Evolutionary conservation across 495 filamentous ascomycete species (phyloP), one percentile per base, ranked within the genome.

Genomic region (Penicillium cinerascens): DNA sequence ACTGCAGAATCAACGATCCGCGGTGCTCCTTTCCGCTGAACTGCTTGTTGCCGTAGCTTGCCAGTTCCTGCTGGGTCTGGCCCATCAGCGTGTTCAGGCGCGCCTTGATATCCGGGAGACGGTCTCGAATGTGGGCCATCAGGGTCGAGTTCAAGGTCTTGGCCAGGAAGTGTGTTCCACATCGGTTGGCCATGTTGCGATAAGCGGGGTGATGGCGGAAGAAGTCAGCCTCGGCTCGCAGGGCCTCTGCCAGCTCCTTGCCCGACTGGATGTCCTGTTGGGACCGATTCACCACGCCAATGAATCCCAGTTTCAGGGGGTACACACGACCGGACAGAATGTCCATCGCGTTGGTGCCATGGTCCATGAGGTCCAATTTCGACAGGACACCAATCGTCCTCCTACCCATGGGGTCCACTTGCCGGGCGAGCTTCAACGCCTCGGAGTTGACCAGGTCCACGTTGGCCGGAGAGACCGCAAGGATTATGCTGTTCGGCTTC

Each of bases 381-480:
- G 93, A 97, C 50, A 99, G 80, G 42, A 99, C 95, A 40, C 93
- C 93, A 61, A 99, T 97, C 8, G 93, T 99, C 68, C 93, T 84
- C 61, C 88, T 82, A 26, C 93, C 95, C 70, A 96, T 87, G 13
- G 93, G 87, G 70, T 99, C 93, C 42, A 99, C 93, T 82, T 97
- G 90, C 18, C 93, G 83, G 49, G 93, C 93, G 44, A 99, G 87
- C 68, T 99, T 99, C 57, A 99, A 74, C 9, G 93, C 91, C 70
- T 99, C 93, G 23, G 95, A 97, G 70, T 99, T 99, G 69, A 99
- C 93, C 58, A 99, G 82, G 63, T 97, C 93, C 49, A 97, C 95
- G 67, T 99, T 99, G 13, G 93, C 93, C 0, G 93, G 93, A 4
- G 93, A 99, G 6, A 99, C 93, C 42, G 93, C 93, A 29, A 99